Percentiles rank a stretch among this genome's conserved stretches.
phyloP scores from a whole-genome alignment of 768 basidiomycete species.

The Mycena rebaudengoi region DNA sequence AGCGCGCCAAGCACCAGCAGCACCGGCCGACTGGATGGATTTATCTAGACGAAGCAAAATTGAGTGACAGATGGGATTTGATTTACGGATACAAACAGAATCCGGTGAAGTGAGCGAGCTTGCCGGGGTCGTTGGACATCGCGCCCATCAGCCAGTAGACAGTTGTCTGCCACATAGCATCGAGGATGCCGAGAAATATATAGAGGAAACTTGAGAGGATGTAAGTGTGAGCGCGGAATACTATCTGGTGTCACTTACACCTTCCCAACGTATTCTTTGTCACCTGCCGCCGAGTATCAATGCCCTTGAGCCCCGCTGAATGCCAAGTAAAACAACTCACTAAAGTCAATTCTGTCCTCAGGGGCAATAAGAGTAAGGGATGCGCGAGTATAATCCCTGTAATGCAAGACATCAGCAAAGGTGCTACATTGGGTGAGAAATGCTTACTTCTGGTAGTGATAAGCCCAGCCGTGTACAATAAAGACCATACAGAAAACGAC shows the following conservation, averaged over 20 bases:
- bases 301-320: background rate
- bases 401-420: background rate
- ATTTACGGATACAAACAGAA: constrained; percentile 65
- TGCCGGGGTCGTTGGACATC: constrained; percentile 84
- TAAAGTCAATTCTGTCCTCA: constrained; percentile 16
- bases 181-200: constrained; percentile 78
- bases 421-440: background rate
- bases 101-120: constrained; percentile 82
- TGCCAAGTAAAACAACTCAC: background rate
- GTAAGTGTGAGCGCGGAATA: background rate
- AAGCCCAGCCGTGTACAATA: constrained; percentile 78
- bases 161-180: constrained; percentile 87
- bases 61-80: background rate
- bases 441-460: constrained; percentile 74
- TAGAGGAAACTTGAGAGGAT: constrained; percentile 54
- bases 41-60: constrained; percentile 57
- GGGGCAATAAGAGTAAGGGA: constrained; percentile 36
- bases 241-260: constrained; percentile 32
- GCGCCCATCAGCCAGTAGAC: constrained; percentile 87
- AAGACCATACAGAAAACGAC: constrained; percentile 72
- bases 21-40: constrained; percentile 80
- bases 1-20: constrained; percentile 75
- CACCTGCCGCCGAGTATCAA: constrained; percentile 25
- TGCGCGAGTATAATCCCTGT: constrained; percentile 66
- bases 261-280: constrained; percentile 60